Conservation (phyloP, 1,284 basidiomycete species). For the Microstroma glucosiphilum region DNA sequence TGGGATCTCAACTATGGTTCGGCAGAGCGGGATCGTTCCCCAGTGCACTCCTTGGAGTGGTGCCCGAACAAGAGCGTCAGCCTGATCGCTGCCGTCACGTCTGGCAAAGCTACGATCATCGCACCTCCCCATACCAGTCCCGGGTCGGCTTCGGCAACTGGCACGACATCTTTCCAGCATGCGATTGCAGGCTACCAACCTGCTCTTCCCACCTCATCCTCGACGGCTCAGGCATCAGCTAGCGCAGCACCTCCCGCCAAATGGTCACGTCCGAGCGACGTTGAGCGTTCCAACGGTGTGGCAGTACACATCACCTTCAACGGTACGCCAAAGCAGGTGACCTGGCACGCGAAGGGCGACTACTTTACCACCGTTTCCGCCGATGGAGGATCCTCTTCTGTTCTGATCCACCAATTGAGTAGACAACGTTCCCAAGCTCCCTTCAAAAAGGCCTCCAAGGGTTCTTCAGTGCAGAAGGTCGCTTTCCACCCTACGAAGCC, state of each 20-base stretch:
- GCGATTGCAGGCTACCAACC: conserved; percentile 35
- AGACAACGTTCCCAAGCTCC: conserved; percentile 93
- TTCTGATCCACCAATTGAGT: conserved; percentile 91
- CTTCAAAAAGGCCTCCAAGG: conserved; percentile 81
- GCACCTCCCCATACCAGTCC: conserved; percentile 61
- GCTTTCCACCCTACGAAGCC: conserved; percentile 91
- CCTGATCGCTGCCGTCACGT: conserved; percentile 69
- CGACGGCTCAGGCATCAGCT: conserved; percentile 30
- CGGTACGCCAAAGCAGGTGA: conserved; percentile 73
- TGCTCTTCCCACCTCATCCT: conserved; percentile 22
- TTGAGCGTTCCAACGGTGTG: conserved; percentile 55
- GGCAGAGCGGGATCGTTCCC: conserved; percentile 36
- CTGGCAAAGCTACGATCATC: conserved; percentile 72
- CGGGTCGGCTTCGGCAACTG: conserved; percentile 54
- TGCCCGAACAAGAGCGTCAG: conserved; percentile 78
- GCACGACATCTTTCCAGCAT: conserved; percentile 36
- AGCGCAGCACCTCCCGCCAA: conserved; percentile 52
- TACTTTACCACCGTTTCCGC: conserved; percentile 77
- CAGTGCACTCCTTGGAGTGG: conserved; percentile 82
- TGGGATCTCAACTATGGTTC: conserved; percentile 64
- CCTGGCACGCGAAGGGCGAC: conserved; percentile 92
- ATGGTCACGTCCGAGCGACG: conserved; percentile 56
- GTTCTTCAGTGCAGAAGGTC: conserved; percentile 73
- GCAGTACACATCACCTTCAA: conserved; percentile 54
- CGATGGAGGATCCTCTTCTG: conserved; percentile 57